Base-by-base conservation (phyloP, 495 filamentous ascomycete species). In the Aspergillus sparsus region DNA sequence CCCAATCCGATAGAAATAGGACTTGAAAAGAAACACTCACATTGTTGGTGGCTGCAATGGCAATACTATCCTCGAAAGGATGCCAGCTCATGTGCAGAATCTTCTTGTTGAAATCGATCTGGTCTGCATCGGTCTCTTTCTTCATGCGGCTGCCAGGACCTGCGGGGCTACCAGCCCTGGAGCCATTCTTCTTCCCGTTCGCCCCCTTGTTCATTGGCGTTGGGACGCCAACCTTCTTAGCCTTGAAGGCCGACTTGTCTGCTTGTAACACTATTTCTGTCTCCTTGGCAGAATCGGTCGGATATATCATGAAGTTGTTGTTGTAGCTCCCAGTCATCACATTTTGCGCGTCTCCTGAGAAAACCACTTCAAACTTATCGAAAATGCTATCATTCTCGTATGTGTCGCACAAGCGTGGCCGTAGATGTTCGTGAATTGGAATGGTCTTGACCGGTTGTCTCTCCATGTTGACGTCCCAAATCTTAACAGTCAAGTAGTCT, bases 271-370 rank as follows among this genome's bases (percentile, higher is more conserved):
- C 94, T 46, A 98, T 92, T 76, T 98, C 94, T 6, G 93, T 93
- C 68, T 98, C 95, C 76, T 93, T 93, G 62, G 91, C 88, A 6
- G 92, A 90, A 65, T 97, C 93, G 35, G 93, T 94, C 1, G 94
- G 94, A 75, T 98, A 98, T 66, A 98, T 98, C 94, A 98, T 98
- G 82, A 98, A 98, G 78, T 98, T 98, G 78, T 98, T 98, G 84
- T 98, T 98, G 81, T 98, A 98, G 71, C 91, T 96, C 65, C 94
- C 94, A 6, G 94, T 98, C 94, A 98, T 98, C 59, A 98, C 94
- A 68, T 98, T 97, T 80, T 95, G 93, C 8, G 92, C 92, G 73
- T 98, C 94, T 13, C 94, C 94, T 4, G 93, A 97, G 76, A 98
- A 98, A 41, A 98, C 95, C 57, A 98, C 94, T 77, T 98, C 94